Conservation (phyloP, 176 grass and related monocot genomes). For the Aegilops longissima region DNA sequence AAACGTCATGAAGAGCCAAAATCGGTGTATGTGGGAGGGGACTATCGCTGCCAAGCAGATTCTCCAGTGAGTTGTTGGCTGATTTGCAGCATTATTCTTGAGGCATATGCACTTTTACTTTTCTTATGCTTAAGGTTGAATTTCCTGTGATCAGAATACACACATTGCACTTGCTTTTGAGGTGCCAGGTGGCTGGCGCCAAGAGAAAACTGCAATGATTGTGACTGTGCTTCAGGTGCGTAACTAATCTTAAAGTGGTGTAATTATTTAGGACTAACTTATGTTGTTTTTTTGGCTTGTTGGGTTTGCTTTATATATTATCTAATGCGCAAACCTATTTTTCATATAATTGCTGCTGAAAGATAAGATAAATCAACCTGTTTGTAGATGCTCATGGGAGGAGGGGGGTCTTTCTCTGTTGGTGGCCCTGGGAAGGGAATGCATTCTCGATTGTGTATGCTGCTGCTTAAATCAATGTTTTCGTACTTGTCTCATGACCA, state of each 20-base stretch:
- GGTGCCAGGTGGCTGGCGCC: slow-evolving; percentile 72
- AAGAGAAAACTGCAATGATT: slow-evolving; percentile 70
- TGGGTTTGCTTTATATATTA: slow-evolving; percentile 19
- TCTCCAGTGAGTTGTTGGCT: slow-evolving; percentile 50
- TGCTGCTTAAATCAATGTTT: background rate
- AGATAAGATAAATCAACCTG: background rate
- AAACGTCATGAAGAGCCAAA: slow-evolving; percentile 56
- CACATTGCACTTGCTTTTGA: slow-evolving; percentile 86
- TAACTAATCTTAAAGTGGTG: slow-evolving; percentile 18
- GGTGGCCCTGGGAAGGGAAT: slow-evolving; percentile 93
- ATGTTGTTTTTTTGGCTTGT: background rate
- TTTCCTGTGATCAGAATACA: slow-evolving; percentile 39
- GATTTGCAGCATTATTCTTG: slow-evolving; percentile 4
- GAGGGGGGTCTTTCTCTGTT: slow-evolving; percentile 83
- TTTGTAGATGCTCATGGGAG: slow-evolving; percentile 90
- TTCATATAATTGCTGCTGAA: background rate
- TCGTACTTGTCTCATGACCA: background rate
- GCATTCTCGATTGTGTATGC: slow-evolving; percentile 88
- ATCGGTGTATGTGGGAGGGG: slow-evolving; percentile 69
- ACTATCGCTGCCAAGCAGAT: slow-evolving; percentile 73
- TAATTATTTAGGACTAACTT: slow-evolving; percentile 16
- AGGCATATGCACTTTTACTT: slow-evolving; percentile 3
- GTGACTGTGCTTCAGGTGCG: slow-evolving; percentile 74
- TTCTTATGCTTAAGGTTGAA: slow-evolving; percentile 16
- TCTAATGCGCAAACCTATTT: slow-evolving; percentile 2